Percentiles rank a stretch among this genome's conserved stretches.
phyloP scores from a whole-genome alignment of 2,329 filamentous ascomycete species.

The Ceratocystis cubensis region DNA sequence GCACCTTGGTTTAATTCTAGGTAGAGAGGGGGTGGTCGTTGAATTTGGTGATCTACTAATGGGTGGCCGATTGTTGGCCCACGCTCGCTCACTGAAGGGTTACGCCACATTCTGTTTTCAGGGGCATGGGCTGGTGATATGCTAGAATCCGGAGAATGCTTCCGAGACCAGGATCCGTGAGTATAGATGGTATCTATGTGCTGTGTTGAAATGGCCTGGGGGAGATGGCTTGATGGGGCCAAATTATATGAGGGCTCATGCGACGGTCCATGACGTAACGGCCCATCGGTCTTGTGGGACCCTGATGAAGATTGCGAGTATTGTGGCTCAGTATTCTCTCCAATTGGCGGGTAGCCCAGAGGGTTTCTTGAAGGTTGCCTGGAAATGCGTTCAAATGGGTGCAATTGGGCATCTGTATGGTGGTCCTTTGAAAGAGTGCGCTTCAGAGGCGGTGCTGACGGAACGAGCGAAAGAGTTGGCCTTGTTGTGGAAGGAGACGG shows the following conservation, averaged over 20 bases:
- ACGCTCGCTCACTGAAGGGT: neutral
- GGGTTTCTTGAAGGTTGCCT: neutral
- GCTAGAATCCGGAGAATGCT: neutral
- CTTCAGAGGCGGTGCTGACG: constrained; percentile 1
- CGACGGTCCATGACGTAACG: neutral
- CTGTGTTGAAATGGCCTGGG: neutral
- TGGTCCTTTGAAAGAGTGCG: neutral
- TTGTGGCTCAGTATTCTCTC: neutral
- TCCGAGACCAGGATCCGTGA: neutral
- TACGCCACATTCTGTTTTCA: neutral
- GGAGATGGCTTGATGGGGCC: neutral
- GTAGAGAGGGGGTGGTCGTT: neutral
- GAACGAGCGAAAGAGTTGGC: neutral
- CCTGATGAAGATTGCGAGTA: neutral
- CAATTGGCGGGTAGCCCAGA: neutral
- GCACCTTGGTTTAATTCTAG: neutral
- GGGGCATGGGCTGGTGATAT: neutral
- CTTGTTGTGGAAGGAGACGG: neutral
- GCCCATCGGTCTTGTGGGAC: neutral
- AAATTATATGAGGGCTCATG: neutral
- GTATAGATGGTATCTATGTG: neutral
- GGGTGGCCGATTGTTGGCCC: neutral
- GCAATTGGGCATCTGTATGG: neutral
- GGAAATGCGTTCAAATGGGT: neutral
- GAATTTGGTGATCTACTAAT: neutral